Base-by-base conservation (phyloP, 1,284 basidiomycete species). In the Heliocybe sulcata region DNA sequence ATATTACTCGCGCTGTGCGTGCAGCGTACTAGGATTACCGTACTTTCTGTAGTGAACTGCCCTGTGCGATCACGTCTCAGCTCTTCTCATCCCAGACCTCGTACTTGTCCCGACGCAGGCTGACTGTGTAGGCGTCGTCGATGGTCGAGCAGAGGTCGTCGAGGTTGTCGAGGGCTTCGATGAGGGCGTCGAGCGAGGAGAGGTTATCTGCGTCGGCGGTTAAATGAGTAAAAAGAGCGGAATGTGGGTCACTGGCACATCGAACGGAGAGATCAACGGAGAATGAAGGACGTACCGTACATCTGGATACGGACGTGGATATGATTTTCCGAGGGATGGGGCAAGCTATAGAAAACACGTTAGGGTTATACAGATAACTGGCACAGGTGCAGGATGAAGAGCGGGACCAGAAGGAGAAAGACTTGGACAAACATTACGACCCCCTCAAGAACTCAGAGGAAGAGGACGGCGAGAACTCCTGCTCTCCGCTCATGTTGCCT, bases 251-350 rank as follows among this genome's bases (percentile, higher is more conserved):
- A n/a, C n/a, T n/a, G n/a, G n/a, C n/a, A n/a, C n/a, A n/a, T n/a
- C n/a, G n/a, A n/a, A n/a, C n/a, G n/a, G n/a, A n/a, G n/a, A n/a
- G n/a, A n/a, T n/a, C n/a, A n/a, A n/a, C n/a, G n/a, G n/a, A n/a
- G n/a, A n/a, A n/a, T n/a, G n/a, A n/a, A n/a, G 20, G 23, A 80
- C 94, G 63, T 67, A 98, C 94, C 94, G 66, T 96, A 96, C 95
- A 98, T 99, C 80, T 98, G 96, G 59, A 99, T 91, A 19, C 97
- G 87, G 47, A 98, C 76, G 66, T 98, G 92, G 63, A 98, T 97
- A 67, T 92, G 88, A 64, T 92, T 91, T 75, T 99, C 96, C 20
- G 94, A 97, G 3, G 96, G 95, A 72, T 98, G 95, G 1, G 96
- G 96, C 35, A 85, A 91, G 64, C 92, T 94, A 62, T n/a, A n/a